Base-by-base conservation (phyloP, 306 rosid genomes). In the Begonia peltatifolia region DNA sequence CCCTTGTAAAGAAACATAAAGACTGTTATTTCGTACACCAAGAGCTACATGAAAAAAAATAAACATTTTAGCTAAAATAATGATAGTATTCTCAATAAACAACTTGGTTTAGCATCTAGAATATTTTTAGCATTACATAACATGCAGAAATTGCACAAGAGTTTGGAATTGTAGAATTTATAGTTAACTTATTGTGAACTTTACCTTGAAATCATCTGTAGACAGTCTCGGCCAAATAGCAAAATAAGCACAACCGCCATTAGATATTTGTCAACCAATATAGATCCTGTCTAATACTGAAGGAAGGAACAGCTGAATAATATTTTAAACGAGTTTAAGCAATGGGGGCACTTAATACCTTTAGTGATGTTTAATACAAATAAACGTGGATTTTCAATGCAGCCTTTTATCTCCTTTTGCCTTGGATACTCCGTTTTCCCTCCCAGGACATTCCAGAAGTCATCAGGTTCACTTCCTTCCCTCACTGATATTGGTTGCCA, bases 201-300 rank as follows among this genome's bases (percentile, higher is more conserved):
- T 57, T 82, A 84, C 97, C 97, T 85, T 85, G 72, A 85, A 74
- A 76, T 73, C 83, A 80, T 73, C 95, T 89, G 94, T 62, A 75
- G 76, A 60, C 51, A 60, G 54, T 62, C 64, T 76, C 73, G 66
- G 53, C 56, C 60, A 53, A 68, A 70, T 55, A 62, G 76, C 35
- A 68, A 73, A 77, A 66, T 76, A 79, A 84, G 74, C 92, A 89
- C 63, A 83, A 70, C 71, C 55, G 55, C 77, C 66, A 64, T 84
- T 82, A 82, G 79, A n/a, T n/a, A 78, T 48, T 61, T 63, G 70
- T 70, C 70, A 66, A 81, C 59, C 71, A 56, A 67, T 71, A 65
- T 74, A 58, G 63, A 78, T 57, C 69, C 68, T 65, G 63, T 72
- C 63, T 71, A 77, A 63, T 69, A 77, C 83, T 65, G 73, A 84